Conservation (phyloP, 176 grass and related monocot genomes). For the Melocanna baccifera region DNA sequence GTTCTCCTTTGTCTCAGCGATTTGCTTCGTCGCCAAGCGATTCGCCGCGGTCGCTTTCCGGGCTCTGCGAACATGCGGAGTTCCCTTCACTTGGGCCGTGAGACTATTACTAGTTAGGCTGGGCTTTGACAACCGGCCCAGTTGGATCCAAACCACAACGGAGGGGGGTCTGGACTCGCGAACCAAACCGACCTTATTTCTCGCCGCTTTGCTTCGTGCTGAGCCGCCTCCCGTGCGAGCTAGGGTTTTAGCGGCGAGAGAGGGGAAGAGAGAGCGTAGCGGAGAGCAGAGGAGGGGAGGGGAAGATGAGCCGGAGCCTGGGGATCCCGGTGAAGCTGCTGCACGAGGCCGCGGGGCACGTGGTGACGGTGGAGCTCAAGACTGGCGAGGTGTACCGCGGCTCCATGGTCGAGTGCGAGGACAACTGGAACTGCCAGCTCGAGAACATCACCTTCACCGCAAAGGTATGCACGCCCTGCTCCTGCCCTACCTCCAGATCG, state of each 20-base stretch:
- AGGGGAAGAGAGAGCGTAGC: neutral
- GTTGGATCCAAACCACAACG: neutral
- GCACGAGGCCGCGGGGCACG: conserved; percentile 88
- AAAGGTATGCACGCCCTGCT: conserved; percentile 32
- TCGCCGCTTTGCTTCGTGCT: neutral
- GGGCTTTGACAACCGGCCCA: neutral
- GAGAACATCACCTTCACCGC: conserved; percentile 69
- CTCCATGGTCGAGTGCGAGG: conserved; percentile 68
- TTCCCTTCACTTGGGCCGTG: neutral
- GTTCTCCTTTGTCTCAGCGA: conserved; percentile 1
- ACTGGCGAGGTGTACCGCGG: conserved; percentile 70
- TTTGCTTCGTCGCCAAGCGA: conserved; percentile 46
- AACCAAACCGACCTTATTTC: neutral
- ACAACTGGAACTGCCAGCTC: conserved; percentile 91
- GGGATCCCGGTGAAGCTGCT: conserved; percentile 94
- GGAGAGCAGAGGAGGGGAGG: neutral
- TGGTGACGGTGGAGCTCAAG: conserved; percentile 94
- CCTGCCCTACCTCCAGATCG: neutral
- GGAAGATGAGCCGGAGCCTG: conserved; percentile 78
- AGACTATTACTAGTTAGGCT: neutral
- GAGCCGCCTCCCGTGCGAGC: neutral
- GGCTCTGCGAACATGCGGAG: neutral
- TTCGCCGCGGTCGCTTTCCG: conserved; percentile 19
- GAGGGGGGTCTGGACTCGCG: neutral
- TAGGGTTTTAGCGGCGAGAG: conserved; percentile 28